phyloP scores from a whole-genome alignment of 2,329 filamentous ascomycete genomes.

The Pseudogymnoascus sp. region DNA sequence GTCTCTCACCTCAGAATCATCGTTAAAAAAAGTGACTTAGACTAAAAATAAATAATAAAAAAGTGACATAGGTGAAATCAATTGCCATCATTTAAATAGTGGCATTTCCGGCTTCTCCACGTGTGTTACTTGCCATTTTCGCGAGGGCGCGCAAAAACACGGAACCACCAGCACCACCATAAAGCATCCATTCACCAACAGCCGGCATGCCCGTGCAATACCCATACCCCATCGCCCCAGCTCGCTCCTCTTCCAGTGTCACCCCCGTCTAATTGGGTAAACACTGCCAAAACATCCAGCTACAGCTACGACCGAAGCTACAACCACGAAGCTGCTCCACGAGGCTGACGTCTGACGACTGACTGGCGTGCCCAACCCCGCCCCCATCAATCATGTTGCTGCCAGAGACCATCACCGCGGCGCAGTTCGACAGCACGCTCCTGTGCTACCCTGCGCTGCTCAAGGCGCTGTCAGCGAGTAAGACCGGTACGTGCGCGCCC shows the following conservation, averaged over 20 bases:
- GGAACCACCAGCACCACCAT: neutral
- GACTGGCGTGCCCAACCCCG: neutral
- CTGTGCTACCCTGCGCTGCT: slow-evolving; percentile 22
- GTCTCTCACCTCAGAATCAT: neutral
- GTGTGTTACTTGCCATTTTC: neutral
- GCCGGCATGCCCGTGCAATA: neutral
- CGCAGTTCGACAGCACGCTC: slow-evolving; percentile 24
- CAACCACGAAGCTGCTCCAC: neutral
- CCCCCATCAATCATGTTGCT: neutral
- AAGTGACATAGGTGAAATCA: neutral
- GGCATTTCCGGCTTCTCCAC: neutral
- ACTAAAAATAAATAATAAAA: neutral
- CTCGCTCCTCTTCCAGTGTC: neutral
- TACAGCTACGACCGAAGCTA: neutral
- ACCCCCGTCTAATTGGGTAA: neutral
- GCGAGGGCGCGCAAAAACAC: neutral
- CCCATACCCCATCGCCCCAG: neutral
- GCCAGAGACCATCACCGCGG: slow-evolving; percentile 16
- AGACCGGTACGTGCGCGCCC: slow-evolving; percentile 18
- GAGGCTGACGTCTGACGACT: neutral
- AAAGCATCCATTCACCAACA: neutral
- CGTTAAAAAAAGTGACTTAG: neutral
- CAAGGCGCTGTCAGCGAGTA: slow-evolving; percentile 13
- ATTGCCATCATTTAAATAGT: neutral
- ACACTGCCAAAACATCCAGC: neutral